These are phyloP conservation scores for Stylonectria norvegica DNA, from an alignment of 2,329 filamentous ascomycete genomes.

Conservation along the genomic window DNA sequence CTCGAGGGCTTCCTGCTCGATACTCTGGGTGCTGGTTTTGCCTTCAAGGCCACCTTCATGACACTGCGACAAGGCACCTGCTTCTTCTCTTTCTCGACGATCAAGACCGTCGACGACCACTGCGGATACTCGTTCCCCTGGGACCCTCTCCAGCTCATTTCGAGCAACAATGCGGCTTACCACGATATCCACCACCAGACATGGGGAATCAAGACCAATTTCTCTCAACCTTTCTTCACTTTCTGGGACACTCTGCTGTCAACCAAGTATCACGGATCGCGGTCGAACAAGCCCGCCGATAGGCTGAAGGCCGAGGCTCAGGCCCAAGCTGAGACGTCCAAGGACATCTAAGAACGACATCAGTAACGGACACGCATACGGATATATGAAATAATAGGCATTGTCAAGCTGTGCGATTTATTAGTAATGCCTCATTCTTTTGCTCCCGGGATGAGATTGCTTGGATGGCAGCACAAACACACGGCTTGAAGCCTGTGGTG, in stretches of 20 bases:
- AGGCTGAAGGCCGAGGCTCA: slow-evolving; percentile 24
- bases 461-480: slow-evolving; percentile 17
- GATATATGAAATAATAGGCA: slow-evolving; percentile 14
- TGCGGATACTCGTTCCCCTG: slow-evolving; percentile 95
- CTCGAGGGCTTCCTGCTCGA: slow-evolving; percentile 92
- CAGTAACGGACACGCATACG: slow-evolving; percentile 9
- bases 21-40: slow-evolving; percentile 80
- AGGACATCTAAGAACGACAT: slow-evolving; percentile 14
- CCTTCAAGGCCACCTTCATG: slow-evolving; percentile 78
- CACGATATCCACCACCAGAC: slow-evolving; percentile 99
- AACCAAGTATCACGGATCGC: slow-evolving; percentile 76
- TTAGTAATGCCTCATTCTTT: slow-evolving; percentile 7
- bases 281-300: slow-evolving; percentile 38
- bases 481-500: slow-evolving; percentile 23
- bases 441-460: slow-evolving; percentile 5
- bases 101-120: slow-evolving; percentile 98
- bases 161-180: slow-evolving; percentile 92
- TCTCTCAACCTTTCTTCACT: slow-evolving; percentile 88
- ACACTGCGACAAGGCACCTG: slow-evolving; percentile 80
- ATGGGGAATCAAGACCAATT: slow-evolving; percentile 98
- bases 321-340: slow-evolving; percentile 14
- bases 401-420: slow-evolving; percentile 18
- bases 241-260: slow-evolving; percentile 85
- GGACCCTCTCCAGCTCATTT: slow-evolving; percentile 88
- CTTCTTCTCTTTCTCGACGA: slow-evolving; percentile 84